Evolutionary conservation across 805 yeast genomes (phyloP), one percentile per base, ranked within the genome.

Genomic region (Candida peoriensis): DNA sequence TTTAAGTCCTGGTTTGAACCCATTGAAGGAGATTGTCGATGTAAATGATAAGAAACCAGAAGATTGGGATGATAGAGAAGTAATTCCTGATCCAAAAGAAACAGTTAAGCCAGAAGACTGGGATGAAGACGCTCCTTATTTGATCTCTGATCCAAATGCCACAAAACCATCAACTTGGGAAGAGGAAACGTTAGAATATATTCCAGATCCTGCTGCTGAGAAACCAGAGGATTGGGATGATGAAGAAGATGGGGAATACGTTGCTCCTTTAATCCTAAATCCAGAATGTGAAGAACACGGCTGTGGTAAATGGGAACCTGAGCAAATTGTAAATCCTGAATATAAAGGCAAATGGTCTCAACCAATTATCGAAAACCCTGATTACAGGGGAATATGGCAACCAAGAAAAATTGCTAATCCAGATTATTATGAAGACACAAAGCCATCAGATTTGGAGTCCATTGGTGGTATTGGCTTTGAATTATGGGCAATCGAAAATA

Each of bases 391-490:
- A 17, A 74, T 62, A 41, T 89, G 96, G 96, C 41, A 56, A 14
- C 90, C 94, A 23, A 70, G 72, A 33, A 52, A 47, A 45, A 72
- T 83, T 41, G 58, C 75, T 13, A 89, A 88, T 53, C 95, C 96
- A 6, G 68, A 74, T 23, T 85, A 70, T 58, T 74, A 58, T 45
- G 78, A 73, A 47, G 86, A 79, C 50, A 33, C 35, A 0, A 61
- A 48, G 5, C 88, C 93, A 5, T 65, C 81, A 9, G 65, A 77
- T 44, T 58, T 81, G 38, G 79, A 75, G 46, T 74, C 78, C 22
- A 74, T 86, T 43, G 89, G 88, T 17, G 95, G 83, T 9, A 48
- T 87, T 29, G 96, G 95, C 8, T 84, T 89, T 52, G 97, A 88
- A 58, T 64, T 88, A 43, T 88, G 96, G 95, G 74, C 90, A 30